These are phyloP conservation scores for Hippophae tibetana DNA, from an alignment of 306 rosid species.

Conservation along the genomic window DNA sequence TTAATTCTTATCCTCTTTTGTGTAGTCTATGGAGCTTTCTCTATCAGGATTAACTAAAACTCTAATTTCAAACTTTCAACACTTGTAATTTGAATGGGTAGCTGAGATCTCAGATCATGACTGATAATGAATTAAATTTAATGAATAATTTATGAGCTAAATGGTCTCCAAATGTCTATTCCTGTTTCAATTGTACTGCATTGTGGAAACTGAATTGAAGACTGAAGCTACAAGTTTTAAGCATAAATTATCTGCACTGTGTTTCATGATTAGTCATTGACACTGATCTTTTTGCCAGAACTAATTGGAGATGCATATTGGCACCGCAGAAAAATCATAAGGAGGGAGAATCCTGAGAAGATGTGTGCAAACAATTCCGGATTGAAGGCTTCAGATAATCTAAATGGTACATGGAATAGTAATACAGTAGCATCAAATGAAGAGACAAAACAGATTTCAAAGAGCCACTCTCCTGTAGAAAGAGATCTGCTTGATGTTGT, in stretches of 20 bases:
- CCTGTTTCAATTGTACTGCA: too few relatives aligned
- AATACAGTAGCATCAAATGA: conserved; percentile 21
- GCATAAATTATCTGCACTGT: neutral
- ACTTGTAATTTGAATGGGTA: too few relatives aligned
- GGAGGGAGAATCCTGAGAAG: conserved; percentile 28
- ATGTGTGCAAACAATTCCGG: conserved; percentile 27
- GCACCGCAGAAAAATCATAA: conserved; percentile 49
- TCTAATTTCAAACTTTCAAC: too few relatives aligned
- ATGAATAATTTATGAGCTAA: too few relatives aligned
- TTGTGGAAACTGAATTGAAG: neutral
- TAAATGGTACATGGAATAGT: conserved; percentile 22
- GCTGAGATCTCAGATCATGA: too few relatives aligned
- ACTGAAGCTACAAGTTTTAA: conserved; percentile 4
- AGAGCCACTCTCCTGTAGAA: conserved; percentile 23
- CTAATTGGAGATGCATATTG: conserved; percentile 64
- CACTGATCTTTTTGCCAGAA: conserved; percentile 32
- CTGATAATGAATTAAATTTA: too few relatives aligned
- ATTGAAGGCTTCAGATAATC: conserved; percentile 24
- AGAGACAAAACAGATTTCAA: conserved; percentile 24
- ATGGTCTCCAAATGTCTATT: too few relatives aligned
- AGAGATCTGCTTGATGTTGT: conserved; percentile 37
- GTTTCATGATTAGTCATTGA: neutral
- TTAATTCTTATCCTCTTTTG: too few relatives aligned
- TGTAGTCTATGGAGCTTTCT: too few relatives aligned
- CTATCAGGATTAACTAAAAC: too few relatives aligned